Evolutionary conservation across 1,284 basidiomycete genomes (phyloP).

Genomic region (Microbotryomycetes sp.): DNA sequence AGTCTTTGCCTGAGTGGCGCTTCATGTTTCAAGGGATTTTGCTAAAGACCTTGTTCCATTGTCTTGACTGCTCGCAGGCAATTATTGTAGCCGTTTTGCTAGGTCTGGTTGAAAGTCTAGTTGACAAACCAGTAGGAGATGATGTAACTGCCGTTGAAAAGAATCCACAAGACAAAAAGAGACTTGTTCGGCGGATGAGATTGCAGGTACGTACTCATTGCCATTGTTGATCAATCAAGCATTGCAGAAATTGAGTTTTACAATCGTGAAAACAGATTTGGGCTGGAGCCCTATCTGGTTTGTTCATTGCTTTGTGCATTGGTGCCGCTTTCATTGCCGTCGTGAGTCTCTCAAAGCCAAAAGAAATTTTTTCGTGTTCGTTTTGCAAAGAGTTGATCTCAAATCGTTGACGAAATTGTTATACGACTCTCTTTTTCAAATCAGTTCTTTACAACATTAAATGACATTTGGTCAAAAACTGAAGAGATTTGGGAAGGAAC

Average conservation of each 20-base stretch:
- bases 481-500: constrained; percentile 57
- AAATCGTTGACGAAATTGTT: too few species aligned
- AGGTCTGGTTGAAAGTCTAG: constrained; percentile 71
- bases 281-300: constrained; percentile 64
- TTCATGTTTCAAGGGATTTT: not conserved
- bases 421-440: not conserved
- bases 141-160: constrained; percentile 11
- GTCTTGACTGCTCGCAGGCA: constrained; percentile 39
- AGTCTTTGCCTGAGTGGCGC: not conserved
- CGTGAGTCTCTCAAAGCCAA: constrained; percentile 36
- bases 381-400: not conserved
- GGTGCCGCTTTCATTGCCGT: constrained; percentile 50
- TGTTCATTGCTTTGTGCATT: constrained; percentile 67
- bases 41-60: too few species aligned
- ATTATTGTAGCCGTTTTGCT: constrained; percentile 84
- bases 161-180: constrained; percentile 19
- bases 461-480: constrained; percentile 49
- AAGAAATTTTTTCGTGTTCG: not conserved
- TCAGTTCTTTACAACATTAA: constrained; percentile 50
- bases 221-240: not conserved
- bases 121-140: constrained; percentile 26
- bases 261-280: constrained; percentile 55
- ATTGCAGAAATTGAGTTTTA: not conserved
- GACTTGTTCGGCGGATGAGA: constrained; percentile 29
- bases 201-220: constrained; percentile 8